Base-by-base conservation (phyloP, 768 basidiomycete species). In the Kwoniella heveanensis region DNA sequence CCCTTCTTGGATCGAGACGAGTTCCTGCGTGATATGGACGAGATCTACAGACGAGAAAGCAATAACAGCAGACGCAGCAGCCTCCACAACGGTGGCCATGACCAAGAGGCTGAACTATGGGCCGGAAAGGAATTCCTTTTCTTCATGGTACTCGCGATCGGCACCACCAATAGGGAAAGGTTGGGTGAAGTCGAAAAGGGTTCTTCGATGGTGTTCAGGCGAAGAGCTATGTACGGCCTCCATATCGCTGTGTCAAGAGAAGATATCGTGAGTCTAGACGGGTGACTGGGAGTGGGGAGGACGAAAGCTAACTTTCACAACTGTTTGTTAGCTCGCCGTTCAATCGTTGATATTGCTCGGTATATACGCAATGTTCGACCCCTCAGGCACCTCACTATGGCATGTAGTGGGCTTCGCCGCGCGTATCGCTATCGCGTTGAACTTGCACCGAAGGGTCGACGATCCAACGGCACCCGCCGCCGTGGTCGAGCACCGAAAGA, bases 81-180 rank as follows among this genome's bases (percentile, higher is more conserved):
- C 22, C 39, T 37, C 10, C 24, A 15, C 22, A 24, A n/a, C 12
- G 48, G 27, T 10, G 56, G 46, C 36, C 13, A 15, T 1, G 24
- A 51, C 19, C 37, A 54, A n/a, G 54, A 57, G 24, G 47, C 26
- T 1, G 59, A 58, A 27, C 13, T 50, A 21, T 48, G 24, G 47
- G 44, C 56, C 10, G 49, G 71, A 7, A 69, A 67, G 48, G 68
- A 72, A n/a, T 68, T 69, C 56, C 49, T 67, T 46, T 17, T 74
- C 13, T 67, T 71, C 60, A 65, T 74, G 67, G 66, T 69, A 32
- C 65, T 68, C 24, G 70, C 70, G 9, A 65, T 74, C 24, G 72
- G 72, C 3, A 66, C 62, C 2, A 62, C 61, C n/a, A 59, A 59
- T n/a, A 26, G 57, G n/a, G 65, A 71, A 48, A 30, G 62, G 17